Evolutionary conservation across 2,329 filamentous ascomycete species (phyloP), one percentile per base, ranked within the genome.

Genomic region (Trichophyton equinum): DNA sequence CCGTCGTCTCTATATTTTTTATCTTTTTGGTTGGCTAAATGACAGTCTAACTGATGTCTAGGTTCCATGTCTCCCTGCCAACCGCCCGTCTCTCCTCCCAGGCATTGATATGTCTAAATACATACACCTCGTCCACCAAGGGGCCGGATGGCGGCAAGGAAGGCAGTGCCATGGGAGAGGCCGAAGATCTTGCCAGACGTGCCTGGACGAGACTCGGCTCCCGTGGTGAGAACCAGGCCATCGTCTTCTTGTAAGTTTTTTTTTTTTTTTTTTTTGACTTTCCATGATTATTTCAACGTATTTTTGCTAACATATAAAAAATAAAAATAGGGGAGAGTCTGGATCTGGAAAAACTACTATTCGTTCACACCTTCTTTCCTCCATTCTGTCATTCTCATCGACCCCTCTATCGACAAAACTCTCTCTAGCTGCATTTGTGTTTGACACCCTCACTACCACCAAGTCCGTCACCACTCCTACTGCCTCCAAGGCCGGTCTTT

Each of bases 291-390:
- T 46, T n/a, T 40, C 11, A 15, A 42, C 38, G 3, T 15, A 25
- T 7, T 20, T 36, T 38, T 2, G 13, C 13, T 60, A 49, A 18
- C n/a, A 2, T 1, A 4, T 25, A 27, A 18, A 22, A 22, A 22
- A 22, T 2, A 22, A 22, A 55, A 57, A 66, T 27, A 96, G 91
- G 66, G 94, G 94, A 74, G 94, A 99, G 81, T 95, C 91, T 61
- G 94, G 94, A 53, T 86, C 94, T 36, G 94, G 94, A 68, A 99
- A 99, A 78, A 96, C 94, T 0, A 99, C 94, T 0, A 80, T 97
- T 69, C 87, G 94, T 64, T 89, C 90, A 49, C 94, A 97, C 73
- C 79, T 96, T 60, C 79, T 99, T 53, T 87, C 91, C 25, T 84
- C 91, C 1, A 81, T 99, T 59, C 82, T 99, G 33, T 87, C 87